Percentiles rank a stretch among this genome's conserved stretches.
These are phyloP conservation scores for Biscogniauxia marginata DNA, from an alignment of 2,329 filamentous ascomycete species.

Conservation along the genomic window DNA sequence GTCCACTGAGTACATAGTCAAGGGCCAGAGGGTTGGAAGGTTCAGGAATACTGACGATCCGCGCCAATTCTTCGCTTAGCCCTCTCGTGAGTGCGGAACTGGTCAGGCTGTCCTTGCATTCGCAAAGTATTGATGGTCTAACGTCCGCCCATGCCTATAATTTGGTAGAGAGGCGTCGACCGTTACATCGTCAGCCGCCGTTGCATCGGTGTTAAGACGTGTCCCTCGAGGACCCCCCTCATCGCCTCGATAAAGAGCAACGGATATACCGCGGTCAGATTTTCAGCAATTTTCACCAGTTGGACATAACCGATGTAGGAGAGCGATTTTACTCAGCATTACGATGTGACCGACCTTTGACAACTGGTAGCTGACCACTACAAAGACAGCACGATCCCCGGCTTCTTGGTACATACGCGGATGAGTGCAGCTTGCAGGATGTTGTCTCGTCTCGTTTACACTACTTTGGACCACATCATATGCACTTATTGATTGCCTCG, in stretches of 20 bases:
- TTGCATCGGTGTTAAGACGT: conserved; percentile 19
- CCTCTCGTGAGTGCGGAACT: conserved; percentile 20
- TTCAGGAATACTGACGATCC: conserved; percentile 3
- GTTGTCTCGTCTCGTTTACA: conserved; percentile 10
- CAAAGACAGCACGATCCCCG: conserved; percentile 10
- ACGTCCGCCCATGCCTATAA: conserved; percentile 20
- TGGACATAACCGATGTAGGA: neutral
- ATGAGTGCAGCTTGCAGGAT: conserved; percentile 1
- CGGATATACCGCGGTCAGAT: neutral
- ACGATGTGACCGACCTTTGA: neutral
- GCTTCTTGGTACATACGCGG: conserved; percentile 14
- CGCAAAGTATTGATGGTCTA: conserved; percentile 16
- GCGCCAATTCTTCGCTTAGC: conserved; percentile 13
- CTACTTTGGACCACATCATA: neutral
- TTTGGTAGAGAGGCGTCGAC: conserved; percentile 26
- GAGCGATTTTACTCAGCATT: neutral
- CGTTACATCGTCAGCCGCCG: conserved; percentile 28
- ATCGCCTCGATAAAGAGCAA: neutral
- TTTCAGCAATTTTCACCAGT: neutral
- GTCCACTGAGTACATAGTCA: neutral
- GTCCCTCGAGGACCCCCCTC: neutral
- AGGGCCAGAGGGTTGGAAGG: neutral
- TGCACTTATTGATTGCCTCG: conserved; percentile 12
- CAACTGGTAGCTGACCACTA: neutral
- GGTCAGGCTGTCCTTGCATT: conserved; percentile 12